Evolutionary conservation across 2,329 filamentous ascomycete species (phyloP).

Genomic region (Ophiostoma himal-ulmi): DNA sequence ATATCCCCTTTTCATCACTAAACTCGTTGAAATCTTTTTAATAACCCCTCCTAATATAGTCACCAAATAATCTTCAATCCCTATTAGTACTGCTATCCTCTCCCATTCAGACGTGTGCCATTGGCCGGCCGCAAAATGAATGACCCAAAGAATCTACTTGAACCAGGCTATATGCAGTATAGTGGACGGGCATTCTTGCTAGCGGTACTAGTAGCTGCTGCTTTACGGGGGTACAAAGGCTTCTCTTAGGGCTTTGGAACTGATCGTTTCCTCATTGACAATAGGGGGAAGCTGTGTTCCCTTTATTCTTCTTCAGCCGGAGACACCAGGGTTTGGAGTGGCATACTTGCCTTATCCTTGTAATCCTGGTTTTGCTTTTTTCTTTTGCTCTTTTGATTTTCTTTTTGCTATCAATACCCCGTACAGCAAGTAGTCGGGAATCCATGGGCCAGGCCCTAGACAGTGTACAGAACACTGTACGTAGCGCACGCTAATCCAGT

Average conservation of each 20-base stretch:
- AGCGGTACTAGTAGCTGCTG: background rate
- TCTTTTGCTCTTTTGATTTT: background rate
- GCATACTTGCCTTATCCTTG: background rate
- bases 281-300: background rate
- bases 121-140: background rate
- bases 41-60: background rate
- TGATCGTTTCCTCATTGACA: background rate
- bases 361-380: background rate
- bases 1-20: background rate
- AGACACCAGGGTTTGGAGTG: conserved; percentile 6
- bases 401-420: background rate
- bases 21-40: background rate
- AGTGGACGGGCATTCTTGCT: conserved; percentile 2
- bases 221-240: background rate
- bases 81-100: background rate
- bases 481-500: background rate
- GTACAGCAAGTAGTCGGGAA: background rate
- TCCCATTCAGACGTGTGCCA: background rate
- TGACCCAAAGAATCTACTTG: background rate
- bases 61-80: background rate
- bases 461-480: background rate
- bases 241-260: background rate
- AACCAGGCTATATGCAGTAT: background rate
- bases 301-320: background rate
- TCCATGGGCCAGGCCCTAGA: background rate